These are phyloP conservation scores for Pneumocystis carinii DNA, from an alignment of 1,139 yeast species.

Conservation along the genomic window DNA sequence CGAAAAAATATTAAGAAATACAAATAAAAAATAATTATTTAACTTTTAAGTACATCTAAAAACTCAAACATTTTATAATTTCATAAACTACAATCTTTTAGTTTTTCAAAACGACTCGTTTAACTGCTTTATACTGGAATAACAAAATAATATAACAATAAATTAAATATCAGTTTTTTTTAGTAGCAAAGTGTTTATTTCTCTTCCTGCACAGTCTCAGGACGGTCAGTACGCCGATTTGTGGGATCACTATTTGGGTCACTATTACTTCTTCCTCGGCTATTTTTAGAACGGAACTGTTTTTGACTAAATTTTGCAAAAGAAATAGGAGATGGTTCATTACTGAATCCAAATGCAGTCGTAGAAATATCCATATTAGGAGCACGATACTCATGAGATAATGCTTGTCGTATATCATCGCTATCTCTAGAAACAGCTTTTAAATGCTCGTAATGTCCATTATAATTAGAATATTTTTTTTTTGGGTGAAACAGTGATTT, in stretches of 20 bases:
- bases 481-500: neutral
- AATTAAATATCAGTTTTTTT: neutral
- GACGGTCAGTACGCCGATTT: neutral
- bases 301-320: neutral
- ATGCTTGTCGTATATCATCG: neutral
- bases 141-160: neutral
- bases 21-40: neutral
- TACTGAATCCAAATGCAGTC: neutral
- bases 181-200: neutral
- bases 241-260: neutral
- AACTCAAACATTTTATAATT: neutral
- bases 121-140: neutral
- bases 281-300: neutral
- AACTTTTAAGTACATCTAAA: neutral
- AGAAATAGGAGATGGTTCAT: neutral
- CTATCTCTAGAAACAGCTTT: neutral
- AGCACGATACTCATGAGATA: neutral
- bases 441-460: neutral
- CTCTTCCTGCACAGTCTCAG: neutral
- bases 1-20: slow-evolving; percentile 27
- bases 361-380: neutral
- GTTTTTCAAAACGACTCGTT: neutral
- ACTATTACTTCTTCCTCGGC: neutral
- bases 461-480: neutral
- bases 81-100: neutral